Evolutionary conservation across 345 rosid species (phyloP), one percentile per base, ranked within the genome.

Genomic region (Schrenkiella parvula): DNA sequence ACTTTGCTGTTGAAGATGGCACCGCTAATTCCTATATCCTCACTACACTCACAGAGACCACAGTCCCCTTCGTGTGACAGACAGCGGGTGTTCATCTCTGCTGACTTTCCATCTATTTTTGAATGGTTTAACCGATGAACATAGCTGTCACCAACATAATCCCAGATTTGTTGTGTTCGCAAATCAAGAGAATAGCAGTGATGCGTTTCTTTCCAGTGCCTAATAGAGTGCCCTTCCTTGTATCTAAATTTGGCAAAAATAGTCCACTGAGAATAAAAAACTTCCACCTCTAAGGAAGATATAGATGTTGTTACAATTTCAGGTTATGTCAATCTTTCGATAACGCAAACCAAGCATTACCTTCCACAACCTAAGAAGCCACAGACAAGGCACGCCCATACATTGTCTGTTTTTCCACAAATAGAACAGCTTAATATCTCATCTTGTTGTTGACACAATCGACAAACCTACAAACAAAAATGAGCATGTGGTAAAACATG

Each of bases 311-410:
- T 18, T 18, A 60, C 7, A 65, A 42, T 28, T 26, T 38, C 44
- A 57, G 53, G 52, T 74, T 23, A 38, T 10, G 65, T 13, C 25
- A 34, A 37, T 19, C 17, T 34, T 29, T 8, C 18, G 48, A n/a
- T 23, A 66, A 38, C 4, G 4, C 28, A 18, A 55, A 26, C 23
- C 13, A 72, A 61, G 48, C 42, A 76, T 71, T 81, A 91, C 98
- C 99, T 95, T 85, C 93, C 98, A 82, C 98, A 91, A 34, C 98
- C 96, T 28, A 89, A 79, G 82, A 95, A 91, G 66, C 97, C 96
- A 78, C 99, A 88, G 56, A 89, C 91, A 78, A 95, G 77, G 61
- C 98, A 95, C 51, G 88, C 84, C 99, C 98, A 91, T 57, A 95
- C 86, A 68, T 91, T 83, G 65, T 91, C 96, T 28, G 74, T 75